These are phyloP conservation scores for Vicia sativa DNA, from an alignment of 306 rosid genomes.

Conservation along the genomic window DNA sequence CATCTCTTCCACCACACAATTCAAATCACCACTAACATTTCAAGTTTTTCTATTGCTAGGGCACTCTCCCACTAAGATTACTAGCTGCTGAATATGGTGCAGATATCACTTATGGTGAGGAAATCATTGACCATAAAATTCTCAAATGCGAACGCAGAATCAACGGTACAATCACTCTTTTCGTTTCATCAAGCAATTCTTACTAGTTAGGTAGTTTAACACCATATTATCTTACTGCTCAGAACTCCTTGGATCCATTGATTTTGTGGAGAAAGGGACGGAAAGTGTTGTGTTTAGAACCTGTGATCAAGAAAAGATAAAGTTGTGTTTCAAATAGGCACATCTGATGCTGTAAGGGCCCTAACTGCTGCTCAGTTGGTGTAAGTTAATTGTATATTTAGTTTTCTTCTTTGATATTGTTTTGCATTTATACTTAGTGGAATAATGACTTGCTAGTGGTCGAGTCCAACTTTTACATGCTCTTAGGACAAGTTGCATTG, in stretches of 20 bases:
- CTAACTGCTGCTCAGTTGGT: slow-evolving; percentile 76
- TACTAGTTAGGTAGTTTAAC: too few species aligned
- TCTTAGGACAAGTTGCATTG: too few species aligned
- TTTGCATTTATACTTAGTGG: slow-evolving; percentile 10
- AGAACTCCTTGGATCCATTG: slow-evolving; percentile 66
- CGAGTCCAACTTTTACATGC: neutral
- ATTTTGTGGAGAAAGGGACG: slow-evolving; percentile 87
- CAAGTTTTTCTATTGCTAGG: slow-evolving; percentile 53
- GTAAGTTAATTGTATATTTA: slow-evolving; percentile 52
- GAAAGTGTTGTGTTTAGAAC: slow-evolving; percentile 81
- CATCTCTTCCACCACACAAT: neutral
- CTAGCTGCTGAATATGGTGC: slow-evolving; percentile 88
- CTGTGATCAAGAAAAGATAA: slow-evolving; percentile 65
- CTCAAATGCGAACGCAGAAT: slow-evolving; percentile 81
- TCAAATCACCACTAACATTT: neutral
- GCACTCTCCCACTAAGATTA: slow-evolving; percentile 83
- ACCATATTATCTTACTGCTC: slow-evolving; percentile 16
- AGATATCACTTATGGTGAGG: slow-evolving; percentile 80
- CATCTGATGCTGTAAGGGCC: slow-evolving; percentile 85
- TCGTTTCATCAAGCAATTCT: too few species aligned
- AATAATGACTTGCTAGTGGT: slow-evolving; percentile 21
- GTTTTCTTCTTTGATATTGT: slow-evolving; percentile 5
- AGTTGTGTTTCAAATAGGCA: slow-evolving; percentile 90
- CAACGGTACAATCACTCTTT: slow-evolving; percentile 54
- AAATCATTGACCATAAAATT: slow-evolving; percentile 80